These are phyloP conservation scores for Hirsutella rhossiliensis DNA, from an alignment of 2,329 filamentous ascomycete genomes.

Conservation along the genomic window DNA sequence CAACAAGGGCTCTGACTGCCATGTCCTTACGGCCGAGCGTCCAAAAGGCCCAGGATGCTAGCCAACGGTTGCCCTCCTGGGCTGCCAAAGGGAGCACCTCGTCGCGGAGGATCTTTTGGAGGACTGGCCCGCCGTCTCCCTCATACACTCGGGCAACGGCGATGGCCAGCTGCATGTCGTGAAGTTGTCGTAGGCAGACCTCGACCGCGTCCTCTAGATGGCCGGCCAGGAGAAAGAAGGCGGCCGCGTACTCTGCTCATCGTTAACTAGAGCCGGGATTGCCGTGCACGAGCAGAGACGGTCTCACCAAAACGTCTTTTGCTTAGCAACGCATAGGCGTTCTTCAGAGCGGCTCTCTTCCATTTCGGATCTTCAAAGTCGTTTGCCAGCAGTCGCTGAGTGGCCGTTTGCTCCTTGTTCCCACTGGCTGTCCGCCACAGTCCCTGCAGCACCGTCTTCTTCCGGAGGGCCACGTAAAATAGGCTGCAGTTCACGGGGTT, in stretches of 20 bases:
- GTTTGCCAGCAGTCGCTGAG: slow-evolving; percentile 70
- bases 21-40: slow-evolving; percentile 73
- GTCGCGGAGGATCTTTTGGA: slow-evolving; percentile 65
- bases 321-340: slow-evolving; percentile 88
- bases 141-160: slow-evolving; percentile 81
- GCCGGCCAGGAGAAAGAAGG: slow-evolving; percentile 88
- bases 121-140: slow-evolving; percentile 64
- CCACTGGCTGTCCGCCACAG: slow-evolving; percentile 91
- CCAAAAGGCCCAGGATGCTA: slow-evolving; percentile 93
- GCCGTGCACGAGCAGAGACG: no score
- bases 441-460: slow-evolving; percentile 81
- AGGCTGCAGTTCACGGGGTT: slow-evolving; percentile 86
- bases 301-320: slow-evolving; percentile 66
- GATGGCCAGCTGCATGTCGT: slow-evolving; percentile 82
- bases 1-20: slow-evolving; percentile 72
- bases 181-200: slow-evolving; percentile 75
- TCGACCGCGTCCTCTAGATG: slow-evolving; percentile 75
- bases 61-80: slow-evolving; percentile 78
- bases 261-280: background rate
- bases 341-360: slow-evolving; percentile 84
- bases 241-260: slow-evolving; percentile 70
- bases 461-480: slow-evolving; percentile 81
- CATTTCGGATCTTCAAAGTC: slow-evolving; percentile 82
- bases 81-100: slow-evolving; percentile 68
- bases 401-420: slow-evolving; percentile 75